Conservation (phyloP, 257 asterid genomes). For the Solanum okadae region DNA sequence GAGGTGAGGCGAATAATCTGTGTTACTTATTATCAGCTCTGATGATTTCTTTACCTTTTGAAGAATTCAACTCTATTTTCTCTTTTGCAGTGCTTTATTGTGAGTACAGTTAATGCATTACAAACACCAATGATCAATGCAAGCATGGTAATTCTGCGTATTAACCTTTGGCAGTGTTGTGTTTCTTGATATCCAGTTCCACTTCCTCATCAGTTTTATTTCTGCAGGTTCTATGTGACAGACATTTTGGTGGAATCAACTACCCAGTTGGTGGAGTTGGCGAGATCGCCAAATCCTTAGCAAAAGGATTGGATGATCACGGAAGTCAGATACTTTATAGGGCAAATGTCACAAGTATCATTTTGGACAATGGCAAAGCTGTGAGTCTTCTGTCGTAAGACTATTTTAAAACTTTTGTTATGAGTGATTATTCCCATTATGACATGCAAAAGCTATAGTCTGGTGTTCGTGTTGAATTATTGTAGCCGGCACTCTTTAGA, state of each 20-base stretch:
- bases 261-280: constrained; percentile 99
- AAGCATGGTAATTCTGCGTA: constrained; percentile 66
- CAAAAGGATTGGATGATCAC: constrained; percentile 61
- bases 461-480: neutral
- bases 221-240: constrained; percentile 83
- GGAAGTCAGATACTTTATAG: constrained; percentile 77
- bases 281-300: constrained; percentile 83
- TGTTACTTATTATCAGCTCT: neutral
- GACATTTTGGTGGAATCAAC: constrained; percentile 98
- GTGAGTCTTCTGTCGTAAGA: constrained; percentile 30
- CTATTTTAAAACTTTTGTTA: neutral
- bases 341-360: constrained; percentile 75
- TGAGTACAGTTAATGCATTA: constrained; percentile 85
- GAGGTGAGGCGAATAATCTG: constrained; percentile 42
- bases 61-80: neutral
- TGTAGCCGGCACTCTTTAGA: neutral
- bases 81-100: constrained; percentile 82
- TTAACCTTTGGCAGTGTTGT: neutral
- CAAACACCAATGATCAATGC: constrained; percentile 99
- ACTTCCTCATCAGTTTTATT: constrained; percentile 6
- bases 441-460: neutral
- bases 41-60: neutral
- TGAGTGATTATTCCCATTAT: neutral
- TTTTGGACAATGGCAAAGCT: constrained; percentile 64
- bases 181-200: neutral